These are phyloP conservation scores for Colletotrichum sp. DNA, from an alignment of 2,329 filamentous ascomycete species.

Conservation along the genomic window DNA sequence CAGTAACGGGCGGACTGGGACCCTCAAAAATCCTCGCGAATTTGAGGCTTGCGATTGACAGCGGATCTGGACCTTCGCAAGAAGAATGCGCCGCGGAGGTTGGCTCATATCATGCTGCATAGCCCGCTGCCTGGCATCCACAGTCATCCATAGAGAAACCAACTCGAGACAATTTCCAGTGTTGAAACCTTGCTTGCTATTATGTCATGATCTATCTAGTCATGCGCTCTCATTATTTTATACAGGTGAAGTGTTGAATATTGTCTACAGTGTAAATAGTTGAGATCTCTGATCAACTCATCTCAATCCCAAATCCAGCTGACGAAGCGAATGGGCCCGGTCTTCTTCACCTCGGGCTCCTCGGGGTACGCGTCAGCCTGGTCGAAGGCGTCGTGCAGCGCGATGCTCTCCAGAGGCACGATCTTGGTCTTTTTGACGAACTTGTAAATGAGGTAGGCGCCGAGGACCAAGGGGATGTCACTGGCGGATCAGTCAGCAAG, in stretches of 20 bases:
- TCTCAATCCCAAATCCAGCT: slow-evolving; percentile 42
- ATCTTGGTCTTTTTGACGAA: slow-evolving; percentile 66
- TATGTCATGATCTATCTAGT: neutral
- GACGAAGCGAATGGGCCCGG: slow-evolving; percentile 31
- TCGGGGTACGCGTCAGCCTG: slow-evolving; percentile 44
- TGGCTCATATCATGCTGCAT: neutral
- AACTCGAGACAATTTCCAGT: neutral
- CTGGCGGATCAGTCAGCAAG: slow-evolving; percentile 35
- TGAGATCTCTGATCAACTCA: neutral
- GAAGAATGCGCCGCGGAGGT: neutral
- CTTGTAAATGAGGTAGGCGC: slow-evolving; percentile 69
- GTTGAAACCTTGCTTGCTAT: neutral
- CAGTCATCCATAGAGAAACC: accelerated
- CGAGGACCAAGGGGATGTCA: slow-evolving; percentile 63
- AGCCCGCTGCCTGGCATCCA: neutral
- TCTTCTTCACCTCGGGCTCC: slow-evolving; percentile 29
- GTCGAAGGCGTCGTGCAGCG: slow-evolving; percentile 55
- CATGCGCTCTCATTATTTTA: neutral
- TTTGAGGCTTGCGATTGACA: neutral
- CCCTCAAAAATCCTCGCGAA: accelerated
- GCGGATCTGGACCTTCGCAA: neutral
- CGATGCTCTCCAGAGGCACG: slow-evolving; percentile 54
- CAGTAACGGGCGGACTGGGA: accelerated
- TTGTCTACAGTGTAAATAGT: neutral
- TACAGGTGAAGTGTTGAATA: neutral